Percentiles rank a stretch among this genome's conserved stretches.
phyloP scores from a whole-genome alignment of 257 asterid genomes.

The Avicennia marina region DNA sequence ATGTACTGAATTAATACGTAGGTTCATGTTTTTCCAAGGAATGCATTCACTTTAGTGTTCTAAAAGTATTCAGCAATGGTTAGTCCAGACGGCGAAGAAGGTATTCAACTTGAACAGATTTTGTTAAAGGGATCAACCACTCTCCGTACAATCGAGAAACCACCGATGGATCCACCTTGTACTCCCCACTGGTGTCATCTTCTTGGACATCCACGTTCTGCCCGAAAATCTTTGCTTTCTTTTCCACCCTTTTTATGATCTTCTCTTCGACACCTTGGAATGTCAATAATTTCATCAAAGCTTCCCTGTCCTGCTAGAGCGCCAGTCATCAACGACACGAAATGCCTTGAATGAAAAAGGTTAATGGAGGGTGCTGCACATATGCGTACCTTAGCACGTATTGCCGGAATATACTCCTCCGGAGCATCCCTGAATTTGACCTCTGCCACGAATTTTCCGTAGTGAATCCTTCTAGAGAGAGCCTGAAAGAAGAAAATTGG shows the following conservation, averaged over 20 bases:
- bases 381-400: slow-evolving; percentile 57
- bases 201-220: slow-evolving; percentile 54
- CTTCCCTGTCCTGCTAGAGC: slow-evolving; percentile 61
- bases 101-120: slow-evolving; percentile 76
- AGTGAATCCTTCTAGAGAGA: slow-evolving; percentile 80
- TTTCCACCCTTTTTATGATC: slow-evolving; percentile 72
- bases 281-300: slow-evolving; percentile 66
- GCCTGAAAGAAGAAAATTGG: slow-evolving; percentile 35
- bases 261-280: slow-evolving; percentile 66
- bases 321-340: too few relatives aligned
- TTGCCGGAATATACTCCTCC: slow-evolving; percentile 55
- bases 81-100: slow-evolving; percentile 63
- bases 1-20: too few relatives aligned
- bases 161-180: slow-evolving; percentile 58
- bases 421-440: slow-evolving; percentile 68
- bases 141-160: slow-evolving; percentile 56
- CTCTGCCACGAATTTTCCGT: slow-evolving; percentile 89
- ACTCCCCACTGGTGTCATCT: slow-evolving; percentile 19
- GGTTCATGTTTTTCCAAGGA: too few relatives aligned
- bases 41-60: too few relatives aligned
- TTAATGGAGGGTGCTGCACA: background rate
- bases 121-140: slow-evolving; percentile 84
- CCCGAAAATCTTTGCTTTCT: slow-evolving; percentile 65
- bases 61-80: too few relatives aligned
- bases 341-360: too few relatives aligned